Percentiles rank a stretch among this genome's conserved stretches.
phyloP scores from a whole-genome alignment of 148 eudicot species.

The Camellia lanceoleosa region DNA sequence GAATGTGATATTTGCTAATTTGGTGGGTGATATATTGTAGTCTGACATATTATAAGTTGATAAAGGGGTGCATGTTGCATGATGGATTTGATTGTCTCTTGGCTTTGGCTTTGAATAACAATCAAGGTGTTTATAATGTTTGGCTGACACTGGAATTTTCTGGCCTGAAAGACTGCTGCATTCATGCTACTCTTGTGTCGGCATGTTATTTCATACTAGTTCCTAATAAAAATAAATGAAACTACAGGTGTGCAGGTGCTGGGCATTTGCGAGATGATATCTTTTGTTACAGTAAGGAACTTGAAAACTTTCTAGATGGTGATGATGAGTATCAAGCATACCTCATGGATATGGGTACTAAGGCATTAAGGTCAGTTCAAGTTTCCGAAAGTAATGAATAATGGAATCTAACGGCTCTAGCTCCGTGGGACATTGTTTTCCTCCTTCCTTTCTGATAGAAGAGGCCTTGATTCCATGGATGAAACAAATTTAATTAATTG shows the following conservation, averaged over 20 bases:
- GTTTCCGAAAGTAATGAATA: slow-evolving; percentile 12
- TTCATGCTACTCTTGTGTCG: neutral
- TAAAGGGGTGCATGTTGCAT: slow-evolving; percentile 3
- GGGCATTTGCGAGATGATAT: slow-evolving; percentile 90
- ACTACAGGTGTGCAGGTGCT: slow-evolving; percentile 88
- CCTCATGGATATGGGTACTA: slow-evolving; percentile 78
- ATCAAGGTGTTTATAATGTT: no score
- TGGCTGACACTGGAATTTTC: neutral
- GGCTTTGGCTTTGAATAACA: neutral
- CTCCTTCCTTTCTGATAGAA: neutral
- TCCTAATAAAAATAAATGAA: slow-evolving; percentile 2
- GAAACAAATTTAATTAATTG: neutral
- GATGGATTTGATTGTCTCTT: neutral
- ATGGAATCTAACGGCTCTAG: neutral
- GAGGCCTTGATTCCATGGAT: slow-evolving; percentile 1
- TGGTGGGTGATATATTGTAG: no score
- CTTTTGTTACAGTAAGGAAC: slow-evolving; percentile 49
- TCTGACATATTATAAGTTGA: no score
- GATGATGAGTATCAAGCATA: slow-evolving; percentile 71
- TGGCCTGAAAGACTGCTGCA: neutral
- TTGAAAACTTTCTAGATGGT: slow-evolving; percentile 46
- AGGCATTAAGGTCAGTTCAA: slow-evolving; percentile 75
- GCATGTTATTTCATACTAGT: neutral
- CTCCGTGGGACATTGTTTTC: neutral
- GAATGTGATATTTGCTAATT: no score